Conservation (phyloP, 495 filamentous ascomycete genomes). For the Talaromyces wortmannii region DNA sequence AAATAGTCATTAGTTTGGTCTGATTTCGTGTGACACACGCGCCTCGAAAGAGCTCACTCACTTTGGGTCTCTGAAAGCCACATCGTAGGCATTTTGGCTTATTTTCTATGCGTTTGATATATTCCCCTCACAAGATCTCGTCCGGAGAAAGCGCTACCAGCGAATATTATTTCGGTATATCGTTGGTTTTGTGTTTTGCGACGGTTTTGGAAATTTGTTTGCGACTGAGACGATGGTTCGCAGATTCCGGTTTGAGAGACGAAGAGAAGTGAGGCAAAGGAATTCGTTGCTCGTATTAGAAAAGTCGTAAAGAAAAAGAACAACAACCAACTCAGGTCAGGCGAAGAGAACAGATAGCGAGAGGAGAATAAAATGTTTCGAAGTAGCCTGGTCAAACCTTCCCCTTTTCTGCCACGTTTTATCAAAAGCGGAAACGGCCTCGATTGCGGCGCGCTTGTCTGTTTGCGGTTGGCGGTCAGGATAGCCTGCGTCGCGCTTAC, state of each 20-base stretch:
- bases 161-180: no score
- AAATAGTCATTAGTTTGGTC: neutral
- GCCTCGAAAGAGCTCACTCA: constrained; percentile 34
- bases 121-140: neutral
- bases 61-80: constrained; percentile 96
- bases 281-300: neutral
- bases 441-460: neutral
- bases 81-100: constrained; percentile 60
- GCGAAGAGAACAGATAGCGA: neutral
- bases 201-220: neutral
- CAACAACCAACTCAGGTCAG: neutral
- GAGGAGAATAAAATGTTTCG: neutral
- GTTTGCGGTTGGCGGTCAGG: constrained; percentile 5
- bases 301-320: neutral
- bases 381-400: neutral
- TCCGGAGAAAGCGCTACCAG: no score
- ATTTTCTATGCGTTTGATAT: neutral
- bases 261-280: neutral
- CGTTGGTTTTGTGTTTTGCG: no score
- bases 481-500: neutral
- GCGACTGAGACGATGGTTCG: neutral
- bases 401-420: constrained; percentile 6
- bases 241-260: neutral
- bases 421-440: neutral
- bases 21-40: neutral